These are phyloP conservation scores for Coniophora puteana DNA, from an alignment of 1,284 basidiomycete species.

Conservation along the genomic window DNA sequence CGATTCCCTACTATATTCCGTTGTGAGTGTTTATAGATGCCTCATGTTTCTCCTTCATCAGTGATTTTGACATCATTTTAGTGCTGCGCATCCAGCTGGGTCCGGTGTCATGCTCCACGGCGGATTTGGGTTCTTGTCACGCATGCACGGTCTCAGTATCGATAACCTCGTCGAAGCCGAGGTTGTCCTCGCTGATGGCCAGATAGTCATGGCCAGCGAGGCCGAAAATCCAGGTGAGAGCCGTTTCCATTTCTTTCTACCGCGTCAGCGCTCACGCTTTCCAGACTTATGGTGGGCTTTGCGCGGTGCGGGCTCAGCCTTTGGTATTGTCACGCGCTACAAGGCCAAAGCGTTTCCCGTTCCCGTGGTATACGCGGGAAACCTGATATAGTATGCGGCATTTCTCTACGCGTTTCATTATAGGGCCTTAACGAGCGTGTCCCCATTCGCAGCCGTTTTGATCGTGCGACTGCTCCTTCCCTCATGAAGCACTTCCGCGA, in stretches of 20 bases:
- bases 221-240: conserved; percentile 58
- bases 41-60: conserved; percentile 9
- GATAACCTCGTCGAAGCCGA: conserved; percentile 86
- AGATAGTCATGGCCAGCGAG: conserved; percentile 68
- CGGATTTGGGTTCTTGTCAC: conserved; percentile 86
- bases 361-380: conserved; percentile 86
- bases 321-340: conserved; percentile 87
- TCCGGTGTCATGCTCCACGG: conserved; percentile 83
- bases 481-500: conserved; percentile 90
- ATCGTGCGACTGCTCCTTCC: conserved; percentile 77
- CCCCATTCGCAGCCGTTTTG: conserved; percentile 62
- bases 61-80: conserved; percentile 24
- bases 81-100: conserved; percentile 73
- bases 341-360: conserved; percentile 84
- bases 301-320: conserved; percentile 79
- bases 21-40: conserved; percentile 47
- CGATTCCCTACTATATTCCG: conserved; percentile 82
- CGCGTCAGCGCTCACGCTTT: conserved; percentile 1
- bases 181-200: conserved; percentile 79
- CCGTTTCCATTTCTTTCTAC: not conserved
- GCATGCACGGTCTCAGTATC: conserved; percentile 80
- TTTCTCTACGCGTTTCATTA: conserved; percentile 4
- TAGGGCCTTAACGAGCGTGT: conserved; percentile 1
- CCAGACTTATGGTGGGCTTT: conserved; percentile 88
- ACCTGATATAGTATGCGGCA: conserved; percentile 75